phyloP scores from a whole-genome alignment of 495 filamentous ascomycete species.

The Tetracladium marchalianum region DNA sequence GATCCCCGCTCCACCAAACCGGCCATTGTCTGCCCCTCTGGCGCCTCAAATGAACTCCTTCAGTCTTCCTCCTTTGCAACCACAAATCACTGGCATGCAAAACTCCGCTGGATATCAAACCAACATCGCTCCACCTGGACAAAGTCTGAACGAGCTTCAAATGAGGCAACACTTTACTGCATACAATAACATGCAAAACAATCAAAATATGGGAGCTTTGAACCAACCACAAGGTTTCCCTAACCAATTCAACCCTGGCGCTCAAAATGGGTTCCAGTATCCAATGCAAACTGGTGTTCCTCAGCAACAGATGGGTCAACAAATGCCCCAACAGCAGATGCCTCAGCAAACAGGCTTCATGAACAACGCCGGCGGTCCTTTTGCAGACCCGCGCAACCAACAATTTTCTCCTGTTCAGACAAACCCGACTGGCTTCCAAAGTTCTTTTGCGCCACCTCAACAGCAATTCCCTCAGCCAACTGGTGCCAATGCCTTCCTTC shows the following conservation, averaged over 20 bases:
- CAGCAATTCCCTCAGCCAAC: conserved; percentile 35
- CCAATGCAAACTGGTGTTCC: conserved; percentile 19
- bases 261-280: conserved; percentile 25
- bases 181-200: conserved; percentile 13
- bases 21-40: conserved; percentile 84
- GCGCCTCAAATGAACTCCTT: conserved; percentile 68
- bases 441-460: conserved; percentile 30
- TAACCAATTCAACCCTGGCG: conserved; percentile 19
- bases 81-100: conserved; percentile 71
- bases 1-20: conserved; percentile 64
- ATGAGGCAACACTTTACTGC: conserved; percentile 43
- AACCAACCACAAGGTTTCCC: conserved; percentile 31
- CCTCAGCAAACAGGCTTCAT: conserved; percentile 35
- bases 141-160: conserved; percentile 63
- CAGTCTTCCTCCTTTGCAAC: conserved; percentile 60
- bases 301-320: conserved; percentile 9
- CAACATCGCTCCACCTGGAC: conserved; percentile 59
- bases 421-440: conserved; percentile 63
- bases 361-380: conserved; percentile 36
- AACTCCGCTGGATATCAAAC: conserved; percentile 25
- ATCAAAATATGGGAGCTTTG: conserved; percentile 21
- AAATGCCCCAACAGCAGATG: conserved; percentile 13
- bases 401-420: conserved; percentile 52
- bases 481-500: conserved; percentile 47
- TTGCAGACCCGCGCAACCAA: conserved; percentile 45